Conservation (phyloP, 768 basidiomycete genomes). For the Mycena olivaceomarginata region DNA sequence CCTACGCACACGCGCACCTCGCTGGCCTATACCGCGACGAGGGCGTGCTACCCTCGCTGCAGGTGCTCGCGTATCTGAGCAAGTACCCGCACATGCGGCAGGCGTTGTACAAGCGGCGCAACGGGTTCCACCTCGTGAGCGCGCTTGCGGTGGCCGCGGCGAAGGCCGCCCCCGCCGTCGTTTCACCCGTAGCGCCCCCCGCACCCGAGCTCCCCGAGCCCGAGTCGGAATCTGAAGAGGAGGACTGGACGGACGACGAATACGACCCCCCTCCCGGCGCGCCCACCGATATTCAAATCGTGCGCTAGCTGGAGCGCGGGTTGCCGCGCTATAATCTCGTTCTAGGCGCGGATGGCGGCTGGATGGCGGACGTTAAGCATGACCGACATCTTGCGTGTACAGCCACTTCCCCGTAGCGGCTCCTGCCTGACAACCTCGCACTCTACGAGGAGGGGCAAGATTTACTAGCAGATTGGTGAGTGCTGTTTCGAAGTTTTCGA, state of each 20-base stretch:
- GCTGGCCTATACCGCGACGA: constrained; percentile 80
- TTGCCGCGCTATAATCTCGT: constrained; percentile 82
- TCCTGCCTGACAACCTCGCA: too few species aligned
- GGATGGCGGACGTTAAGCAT: constrained; percentile 77
- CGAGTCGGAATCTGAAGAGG: constrained; percentile 47
- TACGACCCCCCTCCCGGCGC: constrained; percentile 36
- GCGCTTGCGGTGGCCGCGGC: constrained; percentile 54
- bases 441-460: too few species aligned
- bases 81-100: too few species aligned
- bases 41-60: too few species aligned
- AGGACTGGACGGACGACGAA: constrained; percentile 56
- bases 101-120: too few species aligned
- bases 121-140: constrained; percentile 72
- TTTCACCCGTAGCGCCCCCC: constrained; percentile 11
- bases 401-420: constrained; percentile 37
- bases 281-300: constrained; percentile 68
- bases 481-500: too few species aligned
- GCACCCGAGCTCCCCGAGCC: constrained; percentile 25
- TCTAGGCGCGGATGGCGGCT: constrained; percentile 79
- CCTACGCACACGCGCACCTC: constrained; percentile 49
- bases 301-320: constrained; percentile 83
- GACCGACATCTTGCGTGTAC: constrained; percentile 71
- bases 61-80: too few species aligned
- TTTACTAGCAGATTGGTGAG: too few species aligned
- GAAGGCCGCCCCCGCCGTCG: constrained; percentile 55